Conservation (phyloP, 2,329 filamentous ascomycete species). For the Penicillium verrucosum region DNA sequence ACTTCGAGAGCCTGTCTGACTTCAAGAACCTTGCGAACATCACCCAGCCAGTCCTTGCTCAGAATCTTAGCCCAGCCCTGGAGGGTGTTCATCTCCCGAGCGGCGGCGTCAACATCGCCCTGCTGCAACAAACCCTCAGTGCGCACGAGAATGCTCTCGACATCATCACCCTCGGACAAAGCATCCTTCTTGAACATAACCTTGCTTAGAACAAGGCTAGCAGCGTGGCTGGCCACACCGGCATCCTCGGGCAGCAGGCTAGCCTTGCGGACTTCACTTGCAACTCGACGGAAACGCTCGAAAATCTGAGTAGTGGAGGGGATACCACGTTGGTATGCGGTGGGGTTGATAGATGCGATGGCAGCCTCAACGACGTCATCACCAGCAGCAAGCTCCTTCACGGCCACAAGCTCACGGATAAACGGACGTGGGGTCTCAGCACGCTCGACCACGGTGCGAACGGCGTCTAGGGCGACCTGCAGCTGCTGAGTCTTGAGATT, state of each 20-base stretch:
- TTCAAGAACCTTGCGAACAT: conserved; percentile 88
- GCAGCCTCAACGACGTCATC: conserved; percentile 87
- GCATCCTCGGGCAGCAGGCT: conserved; percentile 88
- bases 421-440: conserved; percentile 76
- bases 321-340: conserved; percentile 88
- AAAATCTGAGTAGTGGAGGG: conserved; percentile 80
- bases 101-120: conserved; percentile 85
- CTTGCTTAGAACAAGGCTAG: conserved; percentile 85
- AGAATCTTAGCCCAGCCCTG: conserved; percentile 94
- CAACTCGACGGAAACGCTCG: conserved; percentile 92
- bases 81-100: conserved; percentile 90
- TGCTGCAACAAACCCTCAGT: conserved; percentile 90
- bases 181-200: conserved; percentile 94
- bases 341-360: conserved; percentile 92
- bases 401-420: conserved; percentile 83
- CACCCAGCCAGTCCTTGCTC: conserved; percentile 87
- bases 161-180: conserved; percentile 77
- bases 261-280: conserved; percentile 89
- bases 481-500: conserved; percentile 95
- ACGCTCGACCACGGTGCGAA: conserved; percentile 77
- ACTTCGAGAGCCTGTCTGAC: conserved; percentile 96
- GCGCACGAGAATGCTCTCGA: conserved; percentile 86
- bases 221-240: conserved; percentile 89
- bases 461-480: conserved; percentile 90
- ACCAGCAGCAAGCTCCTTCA: conserved; percentile 84